Conservation (phyloP, 1,139 yeast genomes). For the Candida smagusa region DNA sequence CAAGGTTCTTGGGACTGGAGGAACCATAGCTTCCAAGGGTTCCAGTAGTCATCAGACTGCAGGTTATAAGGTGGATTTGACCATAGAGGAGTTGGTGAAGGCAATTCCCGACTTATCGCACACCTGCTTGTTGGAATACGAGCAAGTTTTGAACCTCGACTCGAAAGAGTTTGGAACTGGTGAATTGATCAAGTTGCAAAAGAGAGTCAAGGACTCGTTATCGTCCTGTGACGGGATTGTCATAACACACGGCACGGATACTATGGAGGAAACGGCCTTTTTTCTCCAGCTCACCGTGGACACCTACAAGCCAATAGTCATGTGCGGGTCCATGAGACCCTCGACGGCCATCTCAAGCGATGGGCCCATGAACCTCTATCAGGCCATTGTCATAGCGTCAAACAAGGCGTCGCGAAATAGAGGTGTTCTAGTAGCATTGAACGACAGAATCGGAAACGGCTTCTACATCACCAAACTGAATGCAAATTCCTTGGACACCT, state of each 20-base stretch:
- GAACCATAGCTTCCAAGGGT: conserved; percentile 71
- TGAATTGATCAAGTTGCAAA: conserved; percentile 31
- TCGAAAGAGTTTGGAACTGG: conserved; percentile 57
- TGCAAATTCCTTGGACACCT: conserved; percentile 67
- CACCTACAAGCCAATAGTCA: conserved; percentile 57
- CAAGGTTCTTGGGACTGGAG: conserved; percentile 69
- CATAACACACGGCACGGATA: conserved; percentile 72
- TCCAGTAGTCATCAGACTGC: conserved; percentile 56
- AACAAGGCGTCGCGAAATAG: conserved; percentile 48
- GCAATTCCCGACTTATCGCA: conserved; percentile 60
- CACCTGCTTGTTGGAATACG: conserved; percentile 58
- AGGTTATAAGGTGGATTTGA: conserved; percentile 64
- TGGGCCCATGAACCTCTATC: conserved; percentile 71
- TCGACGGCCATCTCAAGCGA: conserved; percentile 67
- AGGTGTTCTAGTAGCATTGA: conserved; percentile 61
- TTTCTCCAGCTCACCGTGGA: conserved; percentile 59
- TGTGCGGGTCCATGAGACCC: conserved; percentile 75
- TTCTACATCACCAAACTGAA: conserved; percentile 68
- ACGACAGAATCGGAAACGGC: conserved; percentile 67
- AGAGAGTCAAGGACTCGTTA: conserved; percentile 43
- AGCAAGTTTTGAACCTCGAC: conserved; percentile 63
- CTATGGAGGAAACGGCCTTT: conserved; percentile 69
- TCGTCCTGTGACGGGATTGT: conserved; percentile 54
- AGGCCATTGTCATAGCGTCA: conserved; percentile 64
- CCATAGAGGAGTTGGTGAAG: conserved; percentile 57